A percentile compares a stretch with the other conserved stretches of the same genome.
phyloP scores from a whole-genome alignment of 306 rosid genomes.

The Prosopis cineraria region DNA sequence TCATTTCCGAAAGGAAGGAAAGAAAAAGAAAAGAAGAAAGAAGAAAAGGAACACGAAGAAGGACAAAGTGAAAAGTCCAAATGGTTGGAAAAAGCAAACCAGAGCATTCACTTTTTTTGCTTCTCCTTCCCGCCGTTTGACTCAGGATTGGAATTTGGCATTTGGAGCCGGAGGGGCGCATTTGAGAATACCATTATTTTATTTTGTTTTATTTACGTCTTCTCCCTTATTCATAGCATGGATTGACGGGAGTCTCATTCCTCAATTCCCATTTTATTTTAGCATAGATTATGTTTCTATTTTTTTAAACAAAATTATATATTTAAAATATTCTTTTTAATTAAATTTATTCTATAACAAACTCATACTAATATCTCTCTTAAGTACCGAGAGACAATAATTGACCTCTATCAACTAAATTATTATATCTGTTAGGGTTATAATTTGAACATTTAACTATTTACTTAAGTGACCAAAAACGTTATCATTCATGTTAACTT shows the following conservation, averaged over 20 bases:
- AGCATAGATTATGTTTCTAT: too few species aligned
- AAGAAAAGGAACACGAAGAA: background rate
- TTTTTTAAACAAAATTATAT: too few species aligned
- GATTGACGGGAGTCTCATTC: background rate
- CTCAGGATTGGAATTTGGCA: background rate
- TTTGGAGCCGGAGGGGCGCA: background rate
- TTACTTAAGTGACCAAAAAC: too few species aligned
- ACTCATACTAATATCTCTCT: too few species aligned
- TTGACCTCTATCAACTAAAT: too few species aligned
- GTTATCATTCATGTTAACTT: too few species aligned
- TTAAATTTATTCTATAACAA: too few species aligned
- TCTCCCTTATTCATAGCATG: background rate
- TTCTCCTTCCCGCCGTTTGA: background rate
- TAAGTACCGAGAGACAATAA: too few species aligned
- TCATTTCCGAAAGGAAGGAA: conserved; percentile 15
- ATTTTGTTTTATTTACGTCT: background rate
- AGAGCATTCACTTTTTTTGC: background rate
- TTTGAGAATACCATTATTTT: background rate
- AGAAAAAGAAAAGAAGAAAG: background rate
- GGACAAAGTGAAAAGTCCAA: conserved; percentile 1
- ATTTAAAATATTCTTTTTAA: too few species aligned
- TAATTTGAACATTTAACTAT: too few species aligned
- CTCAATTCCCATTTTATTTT: background rate
- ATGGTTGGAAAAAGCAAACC: background rate
- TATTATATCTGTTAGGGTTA: too few species aligned